Evolutionary conservation across 2,329 filamentous ascomycete species (phyloP).

Genomic region (Amylocarpus encephaloides): DNA sequence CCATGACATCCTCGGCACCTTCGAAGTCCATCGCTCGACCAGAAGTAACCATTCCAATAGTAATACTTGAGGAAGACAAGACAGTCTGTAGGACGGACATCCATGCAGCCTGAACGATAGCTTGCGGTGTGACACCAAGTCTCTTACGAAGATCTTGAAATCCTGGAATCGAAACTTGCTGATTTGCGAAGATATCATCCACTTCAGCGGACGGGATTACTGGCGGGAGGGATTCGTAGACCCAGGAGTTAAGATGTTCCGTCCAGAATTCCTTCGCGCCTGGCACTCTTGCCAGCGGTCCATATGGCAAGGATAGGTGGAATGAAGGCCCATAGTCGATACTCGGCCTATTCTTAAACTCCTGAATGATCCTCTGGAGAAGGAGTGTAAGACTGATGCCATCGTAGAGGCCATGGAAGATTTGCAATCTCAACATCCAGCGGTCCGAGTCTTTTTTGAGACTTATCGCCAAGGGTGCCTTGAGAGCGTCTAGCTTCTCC

Average conservation of each 20-base stretch:
- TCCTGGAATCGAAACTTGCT: conserved; percentile 32
- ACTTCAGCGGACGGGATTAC: not conserved
- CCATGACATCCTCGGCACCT: conserved; percentile 60
- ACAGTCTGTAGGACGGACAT: conserved; percentile 51
- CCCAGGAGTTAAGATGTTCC: conserved; percentile 24
- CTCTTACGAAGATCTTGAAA: conserved; percentile 49
- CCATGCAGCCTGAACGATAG: conserved; percentile 73
- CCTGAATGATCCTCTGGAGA: conserved; percentile 48
- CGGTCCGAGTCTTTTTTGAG: conserved; percentile 1
- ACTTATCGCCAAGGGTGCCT: conserved; percentile 21
- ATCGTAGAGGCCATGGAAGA: conserved; percentile 87
- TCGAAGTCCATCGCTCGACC: conserved; percentile 67
- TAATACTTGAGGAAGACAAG: conserved; percentile 37
- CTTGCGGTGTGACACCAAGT: conserved; percentile 70
- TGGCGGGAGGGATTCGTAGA: conserved; percentile 10
- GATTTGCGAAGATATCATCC: conserved; percentile 21
- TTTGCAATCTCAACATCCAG: conserved; percentile 50
- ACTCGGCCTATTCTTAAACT: conserved; percentile 38
- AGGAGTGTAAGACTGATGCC: conserved; percentile 69
- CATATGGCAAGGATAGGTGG: conserved; percentile 59
- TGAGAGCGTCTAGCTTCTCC: conserved; percentile 25
- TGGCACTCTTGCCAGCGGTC: conserved; percentile 52
- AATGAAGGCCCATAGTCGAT: conserved; percentile 47
- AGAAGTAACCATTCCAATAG: conserved; percentile 70
- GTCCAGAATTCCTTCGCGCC: conserved; percentile 61